phyloP scores from a whole-genome alignment of 2,329 filamentous ascomycete genomes.

The Nakataea oryzae region DNA sequence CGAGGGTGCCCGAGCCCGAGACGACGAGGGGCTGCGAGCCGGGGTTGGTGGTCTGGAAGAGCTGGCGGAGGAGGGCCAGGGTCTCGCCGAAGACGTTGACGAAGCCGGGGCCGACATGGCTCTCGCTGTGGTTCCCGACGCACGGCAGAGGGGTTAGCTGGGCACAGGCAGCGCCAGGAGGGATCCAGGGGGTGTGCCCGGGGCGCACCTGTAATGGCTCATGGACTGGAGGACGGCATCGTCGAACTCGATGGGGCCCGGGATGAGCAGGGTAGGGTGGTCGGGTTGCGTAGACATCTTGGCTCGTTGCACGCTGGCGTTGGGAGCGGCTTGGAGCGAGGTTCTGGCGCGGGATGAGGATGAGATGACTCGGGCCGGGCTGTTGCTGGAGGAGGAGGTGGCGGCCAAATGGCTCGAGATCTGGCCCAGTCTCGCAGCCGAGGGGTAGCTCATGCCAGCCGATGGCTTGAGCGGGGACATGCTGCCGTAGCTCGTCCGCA shows the following conservation, averaged over 20 bases:
- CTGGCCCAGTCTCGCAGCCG: slow-evolving; percentile 12
- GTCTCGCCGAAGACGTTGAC: slow-evolving; percentile 87
- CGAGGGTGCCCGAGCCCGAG: slow-evolving; percentile 87
- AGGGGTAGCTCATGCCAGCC: slow-evolving; percentile 1
- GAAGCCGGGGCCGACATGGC: slow-evolving; percentile 82
- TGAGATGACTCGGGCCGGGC: slow-evolving; percentile 16
- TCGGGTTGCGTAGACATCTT: slow-evolving; percentile 52
- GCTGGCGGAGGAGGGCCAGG: slow-evolving; percentile 75
- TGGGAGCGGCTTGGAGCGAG: background rate
- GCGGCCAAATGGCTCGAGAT: slow-evolving; percentile 15
- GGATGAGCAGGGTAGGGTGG: slow-evolving; percentile 76
- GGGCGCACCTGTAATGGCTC: slow-evolving; percentile 80
- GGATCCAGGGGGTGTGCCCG: slow-evolving; percentile 9
- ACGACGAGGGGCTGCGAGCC: slow-evolving; percentile 84
- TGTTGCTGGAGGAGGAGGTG: slow-evolving; percentile 9
- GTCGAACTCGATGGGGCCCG: slow-evolving; percentile 95
- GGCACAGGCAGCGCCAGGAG: background rate
- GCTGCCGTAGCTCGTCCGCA: slow-evolving; percentile 1
- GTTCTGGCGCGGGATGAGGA: slow-evolving; percentile 14
- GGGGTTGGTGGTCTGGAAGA: slow-evolving; percentile 83
- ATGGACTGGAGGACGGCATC: slow-evolving; percentile 93
- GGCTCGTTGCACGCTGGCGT: slow-evolving; percentile 10
- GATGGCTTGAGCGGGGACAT: slow-evolving; percentile 3
- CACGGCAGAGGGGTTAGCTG: background rate
- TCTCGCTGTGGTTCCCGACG: slow-evolving; percentile 52